Evolutionary conservation across 2,329 filamentous ascomycete species (phyloP).

Genomic region (Diaporthe longicolla): DNA sequence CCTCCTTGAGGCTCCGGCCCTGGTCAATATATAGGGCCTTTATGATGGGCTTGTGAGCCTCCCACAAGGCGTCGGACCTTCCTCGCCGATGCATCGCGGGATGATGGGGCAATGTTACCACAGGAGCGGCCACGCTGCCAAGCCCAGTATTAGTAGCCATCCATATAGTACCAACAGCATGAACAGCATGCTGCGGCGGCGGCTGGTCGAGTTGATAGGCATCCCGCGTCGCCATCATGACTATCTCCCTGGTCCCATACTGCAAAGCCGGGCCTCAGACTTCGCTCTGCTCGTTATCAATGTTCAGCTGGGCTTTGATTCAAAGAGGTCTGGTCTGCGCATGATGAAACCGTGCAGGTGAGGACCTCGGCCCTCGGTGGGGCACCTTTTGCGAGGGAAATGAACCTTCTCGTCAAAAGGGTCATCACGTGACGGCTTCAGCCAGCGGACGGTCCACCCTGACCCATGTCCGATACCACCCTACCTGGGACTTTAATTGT

Average conservation of each 20-base stretch:
- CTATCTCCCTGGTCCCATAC: conserved; percentile 9
- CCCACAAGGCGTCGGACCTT: neutral
- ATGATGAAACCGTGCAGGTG: neutral
- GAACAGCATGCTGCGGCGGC: neutral
- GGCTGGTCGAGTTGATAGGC: neutral
- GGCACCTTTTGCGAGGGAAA: neutral
- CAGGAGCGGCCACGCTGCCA: neutral
- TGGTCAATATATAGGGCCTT: neutral
- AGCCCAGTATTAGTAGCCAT: neutral
- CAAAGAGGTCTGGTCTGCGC: neutral
- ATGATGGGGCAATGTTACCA: neutral
- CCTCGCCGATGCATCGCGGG: neutral
- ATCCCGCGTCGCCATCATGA: neutral
- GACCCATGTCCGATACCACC: neutral
- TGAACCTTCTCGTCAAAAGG: neutral
- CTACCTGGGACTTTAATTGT: neutral
- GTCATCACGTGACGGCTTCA: conserved; percentile 1
- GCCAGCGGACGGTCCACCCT: neutral
- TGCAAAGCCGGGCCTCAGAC: neutral
- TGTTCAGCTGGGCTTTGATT: neutral
- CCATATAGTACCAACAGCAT: neutral
- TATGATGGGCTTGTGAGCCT: conserved; percentile 5
- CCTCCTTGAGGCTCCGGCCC: conserved; percentile 11
- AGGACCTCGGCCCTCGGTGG: conserved; percentile 11
- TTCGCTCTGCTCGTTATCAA: neutral